Percentiles rank a stretch among this genome's conserved stretches.
These are phyloP conservation scores for Suhomyces choctaworum DNA, from an alignment of 1,139 yeast genomes.

Conservation along the genomic window DNA sequence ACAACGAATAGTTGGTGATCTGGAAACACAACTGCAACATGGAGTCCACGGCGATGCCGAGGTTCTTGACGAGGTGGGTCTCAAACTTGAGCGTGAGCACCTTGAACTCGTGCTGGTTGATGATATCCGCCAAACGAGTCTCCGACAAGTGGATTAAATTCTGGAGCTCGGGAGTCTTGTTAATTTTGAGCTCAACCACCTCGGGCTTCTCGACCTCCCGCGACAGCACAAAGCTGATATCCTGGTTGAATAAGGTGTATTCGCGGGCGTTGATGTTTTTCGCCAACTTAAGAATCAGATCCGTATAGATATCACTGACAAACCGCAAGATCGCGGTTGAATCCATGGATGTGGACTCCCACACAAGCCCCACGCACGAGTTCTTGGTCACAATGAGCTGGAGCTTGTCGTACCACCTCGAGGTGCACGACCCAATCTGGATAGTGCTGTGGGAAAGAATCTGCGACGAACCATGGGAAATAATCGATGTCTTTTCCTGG, in stretches of 20 bases:
- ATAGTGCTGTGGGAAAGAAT: slow-evolving; percentile 55
- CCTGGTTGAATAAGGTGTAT: slow-evolving; percentile 59
- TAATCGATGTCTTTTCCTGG: slow-evolving; percentile 47
- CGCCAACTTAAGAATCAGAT: slow-evolving; percentile 69
- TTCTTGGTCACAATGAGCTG: slow-evolving; percentile 68
- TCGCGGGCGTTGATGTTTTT: slow-evolving; percentile 70
- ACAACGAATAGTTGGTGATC: slow-evolving; percentile 69
- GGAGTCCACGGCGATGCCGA: slow-evolving; percentile 63
- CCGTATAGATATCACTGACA: slow-evolving; percentile 74
- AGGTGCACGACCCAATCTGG: slow-evolving; percentile 74
- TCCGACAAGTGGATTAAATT: slow-evolving; percentile 66
- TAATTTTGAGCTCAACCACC: slow-evolving; percentile 46
- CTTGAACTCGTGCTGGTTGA: slow-evolving; percentile 66
- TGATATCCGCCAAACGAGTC: slow-evolving; percentile 72
- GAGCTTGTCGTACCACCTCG: slow-evolving; percentile 78
- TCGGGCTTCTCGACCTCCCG: slow-evolving; percentile 44
- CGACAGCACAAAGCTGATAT: slow-evolving; percentile 38
- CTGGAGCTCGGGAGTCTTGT: slow-evolving; percentile 46
- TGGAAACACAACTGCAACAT: slow-evolving; percentile 68
- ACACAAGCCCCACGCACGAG: slow-evolving; percentile 73
- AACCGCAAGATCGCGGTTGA: slow-evolving; percentile 74
- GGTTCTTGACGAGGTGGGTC: slow-evolving; percentile 48
- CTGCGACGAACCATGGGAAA: slow-evolving; percentile 65
- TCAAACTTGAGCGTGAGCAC: slow-evolving; percentile 44
- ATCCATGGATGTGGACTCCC: slow-evolving; percentile 77